Evolutionary conservation across 768 basidiomycete genomes (phyloP).

Genomic region (Fomitopsis serialis): DNA sequence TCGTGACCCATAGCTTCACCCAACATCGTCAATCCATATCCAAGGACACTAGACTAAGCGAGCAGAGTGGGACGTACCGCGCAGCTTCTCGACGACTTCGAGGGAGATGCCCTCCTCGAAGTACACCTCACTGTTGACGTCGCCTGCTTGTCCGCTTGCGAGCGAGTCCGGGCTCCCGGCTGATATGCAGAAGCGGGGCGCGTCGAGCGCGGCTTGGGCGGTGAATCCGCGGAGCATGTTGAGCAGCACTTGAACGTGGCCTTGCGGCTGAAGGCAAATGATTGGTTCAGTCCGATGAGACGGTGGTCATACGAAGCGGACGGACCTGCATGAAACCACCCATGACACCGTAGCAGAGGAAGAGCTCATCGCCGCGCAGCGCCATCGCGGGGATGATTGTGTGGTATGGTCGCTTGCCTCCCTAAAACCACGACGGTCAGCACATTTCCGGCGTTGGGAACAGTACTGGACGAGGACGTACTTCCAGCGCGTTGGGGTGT

Average conservation of each 20-base stretch:
- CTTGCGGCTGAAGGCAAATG: constrained; percentile 64
- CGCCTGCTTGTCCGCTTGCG: constrained; percentile 47
- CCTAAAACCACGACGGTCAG: constrained; percentile 30
- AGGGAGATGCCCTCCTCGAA: constrained; percentile 78
- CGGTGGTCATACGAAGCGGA: not conserved
- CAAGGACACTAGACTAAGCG: not conserved
- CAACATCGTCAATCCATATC: not conserved
- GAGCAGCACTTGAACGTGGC: constrained; percentile 90
- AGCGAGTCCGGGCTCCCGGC: constrained; percentile 66
- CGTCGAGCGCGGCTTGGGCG: constrained; percentile 86
- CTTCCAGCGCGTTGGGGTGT: constrained; percentile 83
- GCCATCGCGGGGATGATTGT: constrained; percentile 93
- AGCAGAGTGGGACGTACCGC: constrained; percentile 38
- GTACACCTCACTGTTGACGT: constrained; percentile 78
- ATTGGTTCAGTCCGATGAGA: not conserved
- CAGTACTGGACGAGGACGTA: constrained; percentile 20
- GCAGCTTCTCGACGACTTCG: constrained; percentile 59
- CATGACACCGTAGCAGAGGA: constrained; percentile 90
- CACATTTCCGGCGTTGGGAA: not conserved
- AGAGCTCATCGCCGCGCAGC: constrained; percentile 72
- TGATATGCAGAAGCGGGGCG: constrained; percentile 95
- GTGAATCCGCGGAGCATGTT: constrained; percentile 87
- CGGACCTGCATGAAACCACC: constrained; percentile 82
- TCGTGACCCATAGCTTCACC: constrained; percentile 84
- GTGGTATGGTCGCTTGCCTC: constrained; percentile 85